These are phyloP conservation scores for Scenedesmus sp. DNA, from an alignment of 163 green algal species.

Conservation along the genomic window DNA sequence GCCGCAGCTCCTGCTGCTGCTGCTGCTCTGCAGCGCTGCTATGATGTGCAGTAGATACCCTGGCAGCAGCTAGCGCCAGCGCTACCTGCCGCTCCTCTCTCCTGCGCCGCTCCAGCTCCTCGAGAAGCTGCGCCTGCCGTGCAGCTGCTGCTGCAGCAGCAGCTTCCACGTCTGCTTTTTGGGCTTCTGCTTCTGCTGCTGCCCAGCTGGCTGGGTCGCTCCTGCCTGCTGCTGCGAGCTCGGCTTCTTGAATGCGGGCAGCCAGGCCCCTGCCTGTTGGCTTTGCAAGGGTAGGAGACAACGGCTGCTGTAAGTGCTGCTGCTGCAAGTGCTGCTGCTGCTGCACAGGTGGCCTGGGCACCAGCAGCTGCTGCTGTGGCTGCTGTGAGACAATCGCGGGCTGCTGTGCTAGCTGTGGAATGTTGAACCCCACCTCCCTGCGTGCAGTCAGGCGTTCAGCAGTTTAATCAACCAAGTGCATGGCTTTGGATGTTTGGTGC, in stretches of 20 bases:
- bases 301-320: not conserved
- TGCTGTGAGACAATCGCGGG: not conserved
- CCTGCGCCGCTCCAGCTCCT: conserved; percentile 7
- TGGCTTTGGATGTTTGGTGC: not conserved
- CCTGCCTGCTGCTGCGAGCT: conserved; percentile 33
- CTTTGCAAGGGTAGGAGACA: not conserved
- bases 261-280: conserved; percentile 7
- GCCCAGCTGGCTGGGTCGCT: conserved; percentile 33
- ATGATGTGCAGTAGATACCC: not conserved
- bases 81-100: conserved; percentile 53
- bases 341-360: not conserved
- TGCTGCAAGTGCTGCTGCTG: not conserved
- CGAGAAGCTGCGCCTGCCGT: conserved; percentile 3
- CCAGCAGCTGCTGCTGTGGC: not conserved
- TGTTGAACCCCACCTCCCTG: conserved; percentile 8
- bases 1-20: conserved; percentile 29
- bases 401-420: not conserved
- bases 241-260: conserved; percentile 5
- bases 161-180: not conserved
- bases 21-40: conserved; percentile 31
- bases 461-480: not conserved
- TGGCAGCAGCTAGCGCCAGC: conserved; percentile 21
- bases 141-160: conserved; percentile 32
- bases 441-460: not conserved
- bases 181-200: conserved; percentile 34